These are phyloP conservation scores for Paraphaeosphaeria sporulosa DNA, from an alignment of 2,329 filamentous ascomycete genomes.

Conservation along the genomic window DNA sequence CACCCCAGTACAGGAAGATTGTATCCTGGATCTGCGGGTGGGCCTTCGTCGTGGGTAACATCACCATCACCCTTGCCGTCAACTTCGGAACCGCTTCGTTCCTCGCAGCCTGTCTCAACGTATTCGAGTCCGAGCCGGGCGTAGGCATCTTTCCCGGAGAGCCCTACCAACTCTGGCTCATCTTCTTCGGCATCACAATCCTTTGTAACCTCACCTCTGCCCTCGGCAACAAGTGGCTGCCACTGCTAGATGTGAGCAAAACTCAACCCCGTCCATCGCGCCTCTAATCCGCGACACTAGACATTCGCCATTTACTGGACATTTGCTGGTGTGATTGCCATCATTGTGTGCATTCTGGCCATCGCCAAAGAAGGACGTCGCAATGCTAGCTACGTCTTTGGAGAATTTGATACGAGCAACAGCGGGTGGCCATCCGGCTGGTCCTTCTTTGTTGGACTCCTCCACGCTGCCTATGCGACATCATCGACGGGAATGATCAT, in stretches of 20 bases:
- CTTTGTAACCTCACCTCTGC: conserved; percentile 60
- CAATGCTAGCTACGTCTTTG: conserved; percentile 69
- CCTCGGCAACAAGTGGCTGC: conserved; percentile 62
- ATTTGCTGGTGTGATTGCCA: conserved; percentile 72
- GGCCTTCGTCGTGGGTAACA: conserved; percentile 80
- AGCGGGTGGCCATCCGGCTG: conserved; percentile 76
- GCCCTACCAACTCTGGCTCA: conserved; percentile 57
- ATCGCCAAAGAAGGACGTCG: conserved; percentile 74
- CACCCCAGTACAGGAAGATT: conserved; percentile 66
- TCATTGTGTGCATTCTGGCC: conserved; percentile 68
- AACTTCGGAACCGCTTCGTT: conserved; percentile 74
- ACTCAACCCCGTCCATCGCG: conserved; percentile 12
- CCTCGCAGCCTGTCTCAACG: conserved; percentile 63
- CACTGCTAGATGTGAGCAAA: conserved; percentile 69
- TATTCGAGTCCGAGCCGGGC: conserved; percentile 59
- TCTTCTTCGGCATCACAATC: conserved; percentile 59
- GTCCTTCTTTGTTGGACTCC: conserved; percentile 76
- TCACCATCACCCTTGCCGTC: conserved; percentile 83
- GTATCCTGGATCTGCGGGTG: conserved; percentile 77
- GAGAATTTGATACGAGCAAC: conserved; percentile 68
- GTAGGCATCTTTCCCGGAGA: conserved; percentile 55
- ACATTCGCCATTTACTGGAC: conserved; percentile 79
- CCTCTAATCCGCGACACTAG: conserved; percentile 47
- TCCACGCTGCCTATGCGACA: conserved; percentile 76
- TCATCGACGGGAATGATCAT: conserved; percentile 83